A percentile compares a stretch with the other conserved stretches of the same genome.
Evolutionary conservation across 495 filamentous ascomycete species (phyloP).

Genomic region (Sordaria brevicollis): DNA sequence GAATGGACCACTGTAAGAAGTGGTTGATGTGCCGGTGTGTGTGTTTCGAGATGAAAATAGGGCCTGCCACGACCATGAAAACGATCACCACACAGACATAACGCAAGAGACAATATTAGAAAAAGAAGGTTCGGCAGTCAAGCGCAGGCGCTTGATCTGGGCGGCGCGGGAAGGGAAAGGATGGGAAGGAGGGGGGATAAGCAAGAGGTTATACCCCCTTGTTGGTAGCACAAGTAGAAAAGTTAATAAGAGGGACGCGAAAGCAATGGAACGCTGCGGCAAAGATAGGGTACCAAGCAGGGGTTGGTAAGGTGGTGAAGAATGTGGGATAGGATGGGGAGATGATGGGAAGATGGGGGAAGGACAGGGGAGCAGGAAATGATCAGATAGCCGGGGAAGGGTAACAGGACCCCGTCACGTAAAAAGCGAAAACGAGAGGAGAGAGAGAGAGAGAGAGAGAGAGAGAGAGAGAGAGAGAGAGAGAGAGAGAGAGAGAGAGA

Average conservation of each 20-base stretch:
- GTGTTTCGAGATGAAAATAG: background rate
- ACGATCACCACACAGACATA: background rate
- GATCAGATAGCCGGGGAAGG: conserved; percentile 23
- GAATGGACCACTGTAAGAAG: background rate
- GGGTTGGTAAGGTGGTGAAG: background rate
- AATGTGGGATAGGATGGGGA: conserved; percentile 9
- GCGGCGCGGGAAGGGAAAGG: background rate
- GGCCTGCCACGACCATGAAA: background rate
- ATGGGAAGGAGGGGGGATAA: background rate
- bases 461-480: conserved; percentile 21
- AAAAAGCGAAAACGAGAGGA: conserved; percentile 39
- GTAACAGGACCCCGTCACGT: background rate
- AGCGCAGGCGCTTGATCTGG: background rate
- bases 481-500: conserved; percentile 20
- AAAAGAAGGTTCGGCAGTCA: conserved; percentile 1
- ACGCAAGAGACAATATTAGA: background rate
- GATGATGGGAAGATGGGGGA: conserved; percentile 30
- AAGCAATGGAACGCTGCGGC: background rate
- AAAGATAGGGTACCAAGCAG: background rate
- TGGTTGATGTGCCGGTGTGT: background rate
- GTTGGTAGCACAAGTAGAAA: background rate
- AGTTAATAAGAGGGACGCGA: background rate
- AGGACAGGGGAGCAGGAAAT: conserved; percentile 38
- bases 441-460: conserved; percentile 15
- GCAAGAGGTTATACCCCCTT: background rate